Evolutionary conservation across 1,284 basidiomycete genomes (phyloP), one percentile per base, ranked within the genome.

Genomic region (Pascua sp.): DNA sequence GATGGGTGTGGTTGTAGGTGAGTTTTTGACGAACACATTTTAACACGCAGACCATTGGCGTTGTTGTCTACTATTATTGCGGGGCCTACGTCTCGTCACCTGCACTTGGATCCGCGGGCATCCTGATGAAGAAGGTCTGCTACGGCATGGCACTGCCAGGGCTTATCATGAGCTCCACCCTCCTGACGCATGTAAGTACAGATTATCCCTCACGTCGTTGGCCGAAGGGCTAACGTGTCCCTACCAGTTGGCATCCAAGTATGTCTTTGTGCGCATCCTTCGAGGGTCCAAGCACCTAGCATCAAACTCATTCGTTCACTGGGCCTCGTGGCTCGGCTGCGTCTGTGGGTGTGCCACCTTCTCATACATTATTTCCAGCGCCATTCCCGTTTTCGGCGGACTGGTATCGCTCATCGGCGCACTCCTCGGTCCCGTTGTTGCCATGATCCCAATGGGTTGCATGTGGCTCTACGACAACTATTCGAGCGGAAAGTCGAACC

Each of bases 101-200:
- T 9, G 73, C 76, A 2, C 69, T 77, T 24, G 75, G 75, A 1
- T 69, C 70, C 4, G 74, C 76, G 18, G 77, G 78, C 45, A 44
- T 51, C 1, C 53, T 70, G 17, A 64, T 79, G 53, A 75, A 78
- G 66, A 59, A 58, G 40, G 57, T 73, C 45, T 66, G 57, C 44
- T 76, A 75, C 61, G 73, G 72, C 13, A 57, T 77, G 18, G 71
- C 72, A 2, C 46, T 76, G 8, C 70, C 69, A 0, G 69, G 69
- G 7, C 58, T 78, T 10, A 49, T 75, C 36, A 56, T 49, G 13
- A 40, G 43, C 11, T 41, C 57, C 5, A 53, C 53, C 15, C 57
- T 61, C 42, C 59, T 47, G 51, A 48, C 54, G 50, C 49, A 59
- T 44, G 58, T 53, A n/a, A 12, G 11, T 63, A 45, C 61, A 63